Evolutionary conservation across 106 monocot genomes (phyloP), one percentile per base, ranked within the genome.

Genomic region (Allium sativum): DNA sequence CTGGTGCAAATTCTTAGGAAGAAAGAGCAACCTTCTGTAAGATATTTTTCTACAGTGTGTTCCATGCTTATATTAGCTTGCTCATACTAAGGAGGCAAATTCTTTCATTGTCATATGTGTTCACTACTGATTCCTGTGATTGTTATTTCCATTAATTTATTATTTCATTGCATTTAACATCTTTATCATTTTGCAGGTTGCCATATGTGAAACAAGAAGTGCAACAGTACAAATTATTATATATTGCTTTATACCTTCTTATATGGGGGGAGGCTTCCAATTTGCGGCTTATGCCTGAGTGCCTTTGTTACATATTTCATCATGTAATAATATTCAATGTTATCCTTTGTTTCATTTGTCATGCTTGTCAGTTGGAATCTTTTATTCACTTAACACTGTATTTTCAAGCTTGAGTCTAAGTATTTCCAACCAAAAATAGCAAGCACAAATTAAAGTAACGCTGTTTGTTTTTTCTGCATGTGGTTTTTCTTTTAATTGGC

Each of bases 181-280:
- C 31, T 31, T 31, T 31, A 31, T 31, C 5, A 5, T 31, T 31
- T 11, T 65, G 22, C 62, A 89, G 89, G 82, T 76, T 89, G 64
- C 89, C 89, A 69, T 77, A 73, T 45, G 74, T 89, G 53, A 82
- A 85, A 76, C 89, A 85, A 44, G 79, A 85, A 77, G 74, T 76
- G 7, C 81, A 89, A 56, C 89, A 89, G 56, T 65, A 85, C 68
- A 89, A 89, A 74, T 53, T 85, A 59, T 67, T 89, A 59, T 89
- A 89, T 58, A 79, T 82, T 73, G 60, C 78, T 64, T 81, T 89
- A 51, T 89, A 89, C 79, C 84, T 89, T 68, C 89, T 89, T 53
- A 89, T 89, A 42, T 89, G 89, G 89, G 89, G 89, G 12, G 89
- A 89, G 72, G 81, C 89, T 74, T 76, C 89, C 71, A 89, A 89